Evolutionary conservation across 1,284 basidiomycete species (phyloP).

Genomic region (Ustilago curta): DNA sequence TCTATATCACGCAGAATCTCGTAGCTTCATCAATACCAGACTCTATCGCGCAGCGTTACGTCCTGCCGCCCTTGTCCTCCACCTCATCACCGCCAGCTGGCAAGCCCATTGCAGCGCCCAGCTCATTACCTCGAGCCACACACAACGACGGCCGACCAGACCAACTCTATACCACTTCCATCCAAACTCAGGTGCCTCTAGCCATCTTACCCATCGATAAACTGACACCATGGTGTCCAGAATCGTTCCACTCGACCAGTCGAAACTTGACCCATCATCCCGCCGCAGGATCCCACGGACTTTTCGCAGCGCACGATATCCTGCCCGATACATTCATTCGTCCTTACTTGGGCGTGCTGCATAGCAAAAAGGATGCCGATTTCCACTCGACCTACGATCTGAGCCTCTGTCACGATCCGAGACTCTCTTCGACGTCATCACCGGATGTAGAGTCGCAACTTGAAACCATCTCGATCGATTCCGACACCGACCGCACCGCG

Average conservation of each 20-base stretch:
- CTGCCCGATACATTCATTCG: conserved; percentile 77
- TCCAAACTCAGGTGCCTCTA: conserved; percentile 24
- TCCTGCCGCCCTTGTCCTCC: conserved; percentile 10
- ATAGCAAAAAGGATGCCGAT: conserved; percentile 76
- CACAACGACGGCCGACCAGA: conserved; percentile 21
- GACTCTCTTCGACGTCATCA: conserved; percentile 4
- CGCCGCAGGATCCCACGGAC: conserved; percentile 82
- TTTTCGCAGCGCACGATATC: conserved; percentile 82
- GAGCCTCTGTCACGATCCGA: conserved; percentile 27
- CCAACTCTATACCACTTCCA: conserved; percentile 14
- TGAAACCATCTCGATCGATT: background rate
- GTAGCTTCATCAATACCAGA: conserved; percentile 25
- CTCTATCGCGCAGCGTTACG: conserved; percentile 20
- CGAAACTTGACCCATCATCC: conserved; percentile 74
- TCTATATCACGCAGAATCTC: conserved; percentile 39
- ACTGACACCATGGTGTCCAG: conserved; percentile 23
- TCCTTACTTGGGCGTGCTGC: conserved; percentile 87
- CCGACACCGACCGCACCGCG: conserved; percentile 14
- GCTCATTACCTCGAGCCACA: conserved; percentile 23
- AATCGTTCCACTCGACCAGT: conserved; percentile 35
- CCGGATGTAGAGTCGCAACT: background rate
- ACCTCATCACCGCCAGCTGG: background rate
- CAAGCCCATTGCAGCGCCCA: background rate
- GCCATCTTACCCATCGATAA: conserved; percentile 22
- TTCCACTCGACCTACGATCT: conserved; percentile 83